These are phyloP conservation scores for Gnetum montanum DNA, from an alignment of 75 land plant genomes.

Conservation along the genomic window DNA sequence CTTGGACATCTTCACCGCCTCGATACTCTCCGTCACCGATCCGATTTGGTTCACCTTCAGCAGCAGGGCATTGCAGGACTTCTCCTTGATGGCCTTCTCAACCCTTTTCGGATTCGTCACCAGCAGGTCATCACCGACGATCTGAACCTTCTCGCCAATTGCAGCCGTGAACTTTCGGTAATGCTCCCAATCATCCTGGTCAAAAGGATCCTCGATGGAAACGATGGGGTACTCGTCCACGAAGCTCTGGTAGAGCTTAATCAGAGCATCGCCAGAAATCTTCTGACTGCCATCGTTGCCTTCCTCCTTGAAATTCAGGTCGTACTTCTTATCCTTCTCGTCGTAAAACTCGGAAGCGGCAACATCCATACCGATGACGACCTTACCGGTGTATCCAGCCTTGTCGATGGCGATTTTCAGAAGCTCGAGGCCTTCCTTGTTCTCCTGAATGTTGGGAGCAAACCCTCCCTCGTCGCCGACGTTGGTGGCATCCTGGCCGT, in stretches of 20 bases:
- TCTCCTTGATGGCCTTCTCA: constrained; percentile 76
- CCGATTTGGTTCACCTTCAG: constrained; percentile 99
- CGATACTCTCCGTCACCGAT: constrained; percentile 96
- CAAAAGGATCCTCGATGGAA: constrained; percentile 97
- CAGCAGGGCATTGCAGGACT: constrained; percentile 94
- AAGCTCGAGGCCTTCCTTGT: constrained; percentile 91
- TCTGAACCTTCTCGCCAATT: constrained; percentile 78
- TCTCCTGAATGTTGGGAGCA: constrained; percentile 99
- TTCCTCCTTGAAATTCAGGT: constrained; percentile 97
- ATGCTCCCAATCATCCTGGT: constrained; percentile 97
- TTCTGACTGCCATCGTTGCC: constrained; percentile 90
- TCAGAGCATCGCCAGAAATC: constrained; percentile 78
- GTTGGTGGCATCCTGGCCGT: constrained; percentile 98
- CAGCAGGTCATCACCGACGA: constrained; percentile 95
- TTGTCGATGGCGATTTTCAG: constrained; percentile 92
- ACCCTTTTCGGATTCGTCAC: constrained; percentile 98
- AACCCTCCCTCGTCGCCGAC: constrained; percentile 99
- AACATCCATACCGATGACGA: constrained; percentile 97
- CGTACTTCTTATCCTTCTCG: constrained; percentile 67
- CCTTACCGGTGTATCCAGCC: constrained; percentile 95
- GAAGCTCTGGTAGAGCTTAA: constrained; percentile 86
- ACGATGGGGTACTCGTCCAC: constrained; percentile 81
- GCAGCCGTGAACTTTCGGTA: constrained; percentile 68
- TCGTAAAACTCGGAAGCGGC: constrained; percentile 96
- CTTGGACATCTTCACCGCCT: constrained; percentile 96